phyloP scores from a whole-genome alignment of 805 yeast genomes.

The Saturnispora saitoi region DNA sequence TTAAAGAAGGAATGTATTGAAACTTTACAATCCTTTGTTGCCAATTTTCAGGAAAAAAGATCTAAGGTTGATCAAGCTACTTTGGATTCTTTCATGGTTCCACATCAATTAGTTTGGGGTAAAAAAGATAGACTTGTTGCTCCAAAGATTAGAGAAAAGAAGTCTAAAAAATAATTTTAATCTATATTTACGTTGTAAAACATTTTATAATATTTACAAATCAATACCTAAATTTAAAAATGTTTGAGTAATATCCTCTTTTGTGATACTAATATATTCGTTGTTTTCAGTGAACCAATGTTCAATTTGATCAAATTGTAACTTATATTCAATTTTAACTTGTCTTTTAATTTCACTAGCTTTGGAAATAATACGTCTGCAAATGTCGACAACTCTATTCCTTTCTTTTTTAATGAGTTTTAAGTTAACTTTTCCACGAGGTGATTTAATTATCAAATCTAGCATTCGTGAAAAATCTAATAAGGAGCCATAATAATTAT shows the following conservation, averaged over 20 bases:
- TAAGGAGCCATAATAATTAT: conserved; percentile 18
- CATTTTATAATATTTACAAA: background rate
- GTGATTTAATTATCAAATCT: conserved; percentile 8
- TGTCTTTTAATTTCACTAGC: conserved; percentile 1
- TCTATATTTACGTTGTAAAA: background rate
- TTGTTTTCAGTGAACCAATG: conserved; percentile 16
- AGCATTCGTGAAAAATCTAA: conserved; percentile 20
- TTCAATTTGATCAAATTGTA: conserved; percentile 3
- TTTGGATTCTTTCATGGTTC: conserved; percentile 67
- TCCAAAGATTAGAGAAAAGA: conserved; percentile 45
- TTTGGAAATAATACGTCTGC: background rate
- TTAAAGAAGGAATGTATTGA: conserved; percentile 82
- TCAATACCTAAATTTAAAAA: conserved; percentile 5
- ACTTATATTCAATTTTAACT: conserved; percentile 6
- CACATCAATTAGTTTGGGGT: conserved; percentile 75
- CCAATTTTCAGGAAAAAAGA: conserved; percentile 75
- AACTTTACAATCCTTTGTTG: conserved; percentile 69
- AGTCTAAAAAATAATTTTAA: conserved; percentile 16
- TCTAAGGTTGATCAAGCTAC: conserved; percentile 51
- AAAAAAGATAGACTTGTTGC: conserved; percentile 65
- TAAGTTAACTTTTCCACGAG: background rate
- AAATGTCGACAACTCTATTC: background rate
- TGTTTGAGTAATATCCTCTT: conserved; percentile 7
- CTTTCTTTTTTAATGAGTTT: conserved; percentile 3
- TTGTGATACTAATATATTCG: conserved; percentile 12